phyloP scores from a whole-genome alignment of 768 basidiomycete species.

The Leucocoprinus leucothites region DNA sequence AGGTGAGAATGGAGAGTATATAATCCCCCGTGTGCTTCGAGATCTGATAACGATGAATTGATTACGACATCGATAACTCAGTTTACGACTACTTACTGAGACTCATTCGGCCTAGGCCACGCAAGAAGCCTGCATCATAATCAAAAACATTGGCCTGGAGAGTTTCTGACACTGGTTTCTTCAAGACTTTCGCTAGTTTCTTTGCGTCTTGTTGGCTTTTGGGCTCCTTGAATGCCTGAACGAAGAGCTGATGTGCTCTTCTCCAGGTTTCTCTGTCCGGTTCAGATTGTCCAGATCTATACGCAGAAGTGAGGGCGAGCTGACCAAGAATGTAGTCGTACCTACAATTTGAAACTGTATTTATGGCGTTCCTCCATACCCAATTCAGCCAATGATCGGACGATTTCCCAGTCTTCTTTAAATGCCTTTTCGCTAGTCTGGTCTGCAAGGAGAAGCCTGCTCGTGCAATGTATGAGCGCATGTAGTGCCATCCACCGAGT shows the following conservation, averaged over 20 bases:
- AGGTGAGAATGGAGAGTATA: conserved; percentile 85
- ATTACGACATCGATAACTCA: neutral
- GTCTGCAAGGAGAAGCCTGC: conserved; percentile 54
- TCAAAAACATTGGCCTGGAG: conserved; percentile 62
- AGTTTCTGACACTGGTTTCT: conserved; percentile 44
- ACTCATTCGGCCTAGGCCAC: conserved; percentile 72
- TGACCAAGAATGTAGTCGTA: conserved; percentile 12
- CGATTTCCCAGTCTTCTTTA: conserved; percentile 49
- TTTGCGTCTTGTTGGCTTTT: conserved; percentile 46
- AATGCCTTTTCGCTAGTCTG: conserved; percentile 45
- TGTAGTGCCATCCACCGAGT: conserved; percentile 74
- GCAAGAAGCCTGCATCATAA: conserved; percentile 68
- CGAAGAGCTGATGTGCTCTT: conserved; percentile 53
- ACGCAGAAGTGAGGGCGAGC: conserved; percentile 4
- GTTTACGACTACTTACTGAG: conserved; percentile 54
- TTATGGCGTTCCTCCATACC: conserved; percentile 70
- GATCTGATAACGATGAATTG: conserved; percentile 39
- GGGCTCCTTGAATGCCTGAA: conserved; percentile 64
- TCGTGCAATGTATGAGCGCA: conserved; percentile 66
- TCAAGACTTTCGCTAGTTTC: conserved; percentile 53
- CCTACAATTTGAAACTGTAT: conserved; percentile 46
- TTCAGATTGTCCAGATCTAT: conserved; percentile 30
- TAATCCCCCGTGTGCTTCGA: conserved; percentile 84
- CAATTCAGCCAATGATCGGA: conserved; percentile 65
- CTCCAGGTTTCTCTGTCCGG: conserved; percentile 70